These are phyloP conservation scores for Suhomyces prunicola DNA, from an alignment of 805 yeast genomes.

Conservation along the genomic window DNA sequence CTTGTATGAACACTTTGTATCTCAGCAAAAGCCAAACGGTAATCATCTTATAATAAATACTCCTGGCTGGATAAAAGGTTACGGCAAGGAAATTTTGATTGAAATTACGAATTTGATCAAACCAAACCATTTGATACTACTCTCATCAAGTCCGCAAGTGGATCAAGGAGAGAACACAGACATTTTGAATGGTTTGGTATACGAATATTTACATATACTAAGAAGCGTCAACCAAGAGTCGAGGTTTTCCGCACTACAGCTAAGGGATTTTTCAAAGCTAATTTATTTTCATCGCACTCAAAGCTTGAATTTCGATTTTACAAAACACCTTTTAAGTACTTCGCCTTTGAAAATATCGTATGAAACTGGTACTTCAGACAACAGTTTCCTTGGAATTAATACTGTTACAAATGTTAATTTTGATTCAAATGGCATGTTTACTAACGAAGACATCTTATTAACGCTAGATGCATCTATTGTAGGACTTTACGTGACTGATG, in stretches of 20 bases:
- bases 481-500: constrained; percentile 33
- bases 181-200: constrained; percentile 23
- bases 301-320: constrained; percentile 18
- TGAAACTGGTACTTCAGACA: constrained; percentile 10
- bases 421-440: constrained; percentile 15
- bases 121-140: constrained; percentile 57
- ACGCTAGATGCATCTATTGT: constrained; percentile 43
- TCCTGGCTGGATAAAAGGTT: constrained; percentile 92
- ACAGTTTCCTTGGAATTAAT: constrained; percentile 19
- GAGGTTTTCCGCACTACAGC: constrained; percentile 48
- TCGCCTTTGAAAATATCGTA: constrained; percentile 30
- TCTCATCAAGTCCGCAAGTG: constrained; percentile 30
- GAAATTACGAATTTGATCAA: constrained; percentile 41
- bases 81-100: constrained; percentile 65
- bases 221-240: constrained; percentile 31
- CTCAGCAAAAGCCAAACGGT: constrained; percentile 18
- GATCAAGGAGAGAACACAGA: constrained; percentile 26
- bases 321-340: constrained; percentile 17
- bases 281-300: constrained; percentile 49
- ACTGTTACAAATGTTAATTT: constrained; percentile 23
- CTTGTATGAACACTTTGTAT: constrained; percentile 33
- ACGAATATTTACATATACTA: constrained; percentile 23
- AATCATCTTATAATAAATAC: constrained; percentile 61
- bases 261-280: constrained; percentile 50
- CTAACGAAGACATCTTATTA: constrained; percentile 21